Conservation (phyloP, 2,329 filamentous ascomycete genomes). For the Monosporascus sp. region DNA sequence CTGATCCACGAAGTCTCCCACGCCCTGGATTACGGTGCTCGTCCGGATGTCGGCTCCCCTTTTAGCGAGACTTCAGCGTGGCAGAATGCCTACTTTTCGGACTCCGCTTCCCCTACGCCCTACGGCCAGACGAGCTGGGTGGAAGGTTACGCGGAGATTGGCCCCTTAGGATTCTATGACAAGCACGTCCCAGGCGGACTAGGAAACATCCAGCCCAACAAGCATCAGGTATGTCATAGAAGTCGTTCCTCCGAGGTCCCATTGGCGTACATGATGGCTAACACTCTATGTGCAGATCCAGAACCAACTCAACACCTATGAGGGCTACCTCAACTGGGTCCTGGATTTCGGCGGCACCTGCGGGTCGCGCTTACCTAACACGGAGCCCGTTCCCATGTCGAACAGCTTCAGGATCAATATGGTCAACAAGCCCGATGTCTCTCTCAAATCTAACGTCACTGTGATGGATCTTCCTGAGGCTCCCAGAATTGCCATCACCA, state of each 20-base stretch:
- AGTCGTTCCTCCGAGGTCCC: no score
- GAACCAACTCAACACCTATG: neutral
- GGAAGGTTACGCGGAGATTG: neutral
- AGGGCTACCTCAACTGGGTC: neutral
- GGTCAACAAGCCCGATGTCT: neutral
- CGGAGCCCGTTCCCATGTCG: neutral
- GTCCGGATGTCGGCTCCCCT: neutral
- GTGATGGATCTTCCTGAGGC: neutral
- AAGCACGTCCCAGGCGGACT: neutral
- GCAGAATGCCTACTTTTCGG: neutral
- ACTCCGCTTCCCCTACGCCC: neutral
- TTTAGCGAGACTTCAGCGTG: neutral
- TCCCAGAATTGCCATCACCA: neutral
- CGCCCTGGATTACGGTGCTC: neutral
- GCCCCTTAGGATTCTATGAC: neutral
- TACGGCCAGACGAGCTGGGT: neutral
- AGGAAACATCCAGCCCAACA: neutral
- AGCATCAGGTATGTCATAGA: neutral
- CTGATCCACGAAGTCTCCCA: neutral
- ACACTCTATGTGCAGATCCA: neutral
- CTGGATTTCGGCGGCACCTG: neutral
- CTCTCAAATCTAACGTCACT: neutral
- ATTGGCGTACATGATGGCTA: no score
- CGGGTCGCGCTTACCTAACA: neutral
- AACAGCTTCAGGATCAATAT: neutral